Conservation (phyloP, 1,284 basidiomycete species). For the Salmacisia buchloeana region DNA sequence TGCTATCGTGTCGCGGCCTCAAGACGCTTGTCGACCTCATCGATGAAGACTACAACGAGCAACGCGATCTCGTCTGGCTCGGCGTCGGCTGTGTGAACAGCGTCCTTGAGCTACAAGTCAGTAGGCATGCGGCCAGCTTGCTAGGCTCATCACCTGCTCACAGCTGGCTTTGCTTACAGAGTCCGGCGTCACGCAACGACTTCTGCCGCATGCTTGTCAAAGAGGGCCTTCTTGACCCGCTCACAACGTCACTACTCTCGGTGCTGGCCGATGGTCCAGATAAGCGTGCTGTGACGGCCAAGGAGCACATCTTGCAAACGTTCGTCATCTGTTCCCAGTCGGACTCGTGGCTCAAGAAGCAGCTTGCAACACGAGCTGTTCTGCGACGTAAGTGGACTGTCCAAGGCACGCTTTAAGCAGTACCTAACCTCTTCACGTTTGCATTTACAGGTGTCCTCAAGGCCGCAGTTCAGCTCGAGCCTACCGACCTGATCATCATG, state of each 20-base stretch:
- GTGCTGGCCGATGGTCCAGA: conserved; percentile 72
- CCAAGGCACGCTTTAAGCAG: no score
- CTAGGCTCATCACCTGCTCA: not conserved
- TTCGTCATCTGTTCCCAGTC: conserved; percentile 88
- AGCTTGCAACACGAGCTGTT: conserved; percentile 80
- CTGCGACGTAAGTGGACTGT: conserved; percentile 71
- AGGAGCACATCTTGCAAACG: conserved; percentile 81
- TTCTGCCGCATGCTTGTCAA: conserved; percentile 97
- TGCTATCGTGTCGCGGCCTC: conserved; percentile 74
- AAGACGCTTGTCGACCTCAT: conserved; percentile 90
- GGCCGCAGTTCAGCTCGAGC: conserved; percentile 53
- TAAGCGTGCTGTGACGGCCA: conserved; percentile 61
- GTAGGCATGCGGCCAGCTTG: conserved; percentile 8
- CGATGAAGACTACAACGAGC: conserved; percentile 89
- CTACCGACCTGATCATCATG: conserved; percentile 76
- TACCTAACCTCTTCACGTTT: no score
- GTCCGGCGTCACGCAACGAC: conserved; percentile 91
- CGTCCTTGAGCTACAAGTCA: conserved; percentile 77
- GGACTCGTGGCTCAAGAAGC: conserved; percentile 83
- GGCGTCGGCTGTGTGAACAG: conserved; percentile 88
- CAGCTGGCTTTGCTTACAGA: conserved; percentile 54
- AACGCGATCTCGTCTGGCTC: conserved; percentile 79
- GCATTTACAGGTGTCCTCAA: not conserved
- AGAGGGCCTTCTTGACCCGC: conserved; percentile 85
- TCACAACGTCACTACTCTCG: conserved; percentile 80